A percentile compares a stretch with the other conserved stretches of the same genome.
Conservation (phyloP, 164 flowering plant species). For the Echeveria elegans region DNA sequence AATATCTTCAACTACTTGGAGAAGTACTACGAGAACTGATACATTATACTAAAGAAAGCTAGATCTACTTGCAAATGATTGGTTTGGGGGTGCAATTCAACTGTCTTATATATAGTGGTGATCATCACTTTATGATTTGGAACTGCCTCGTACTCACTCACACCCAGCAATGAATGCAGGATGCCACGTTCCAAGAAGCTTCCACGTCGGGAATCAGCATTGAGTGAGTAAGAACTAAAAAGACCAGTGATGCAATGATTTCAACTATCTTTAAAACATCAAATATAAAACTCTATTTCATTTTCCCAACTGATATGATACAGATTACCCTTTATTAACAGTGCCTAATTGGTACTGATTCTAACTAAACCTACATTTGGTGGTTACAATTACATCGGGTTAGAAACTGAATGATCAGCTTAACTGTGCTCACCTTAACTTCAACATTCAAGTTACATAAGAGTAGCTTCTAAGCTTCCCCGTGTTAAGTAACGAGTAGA, state of each 20-base stretch:
- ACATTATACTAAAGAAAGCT: background rate
- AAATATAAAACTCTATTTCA: background rate
- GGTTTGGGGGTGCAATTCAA: background rate
- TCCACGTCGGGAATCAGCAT: background rate
- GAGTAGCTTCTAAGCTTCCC: background rate
- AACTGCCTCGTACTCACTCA: background rate
- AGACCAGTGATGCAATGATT: background rate
- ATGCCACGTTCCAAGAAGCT: background rate
- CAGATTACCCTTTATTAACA: background rate
- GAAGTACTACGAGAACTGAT: background rate
- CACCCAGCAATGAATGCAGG: background rate
- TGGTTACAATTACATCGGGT: background rate
- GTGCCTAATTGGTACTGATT: background rate
- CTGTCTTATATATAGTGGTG: background rate
- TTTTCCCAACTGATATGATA: background rate
- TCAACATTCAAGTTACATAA: background rate
- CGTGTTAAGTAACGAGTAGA: background rate
- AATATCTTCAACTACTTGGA: background rate
- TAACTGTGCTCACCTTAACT: background rate
- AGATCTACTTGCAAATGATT: slow-evolving; percentile 1
- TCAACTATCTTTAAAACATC: background rate
- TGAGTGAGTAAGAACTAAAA: background rate
- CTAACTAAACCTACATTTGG: background rate
- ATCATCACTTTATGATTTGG: background rate
- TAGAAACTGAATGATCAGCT: background rate